These are phyloP conservation scores for Populus hybrid DNA, from an alignment of 441 rosid genomes.

Conservation along the genomic window DNA sequence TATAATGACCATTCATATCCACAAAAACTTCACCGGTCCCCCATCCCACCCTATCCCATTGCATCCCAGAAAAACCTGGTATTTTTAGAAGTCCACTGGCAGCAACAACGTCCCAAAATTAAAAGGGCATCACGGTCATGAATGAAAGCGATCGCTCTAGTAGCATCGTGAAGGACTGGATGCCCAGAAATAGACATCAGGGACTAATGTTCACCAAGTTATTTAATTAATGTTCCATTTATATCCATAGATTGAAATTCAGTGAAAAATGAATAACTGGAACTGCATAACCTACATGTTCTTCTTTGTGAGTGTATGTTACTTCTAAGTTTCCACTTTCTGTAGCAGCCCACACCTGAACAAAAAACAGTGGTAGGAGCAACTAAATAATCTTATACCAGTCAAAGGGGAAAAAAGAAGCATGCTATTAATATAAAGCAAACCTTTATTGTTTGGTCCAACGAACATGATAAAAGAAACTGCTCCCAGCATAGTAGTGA, in stretches of 20 bases:
- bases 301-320: slow-evolving; percentile 85
- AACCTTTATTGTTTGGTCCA: slow-evolving; percentile 95
- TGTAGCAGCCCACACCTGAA: slow-evolving; percentile 90
- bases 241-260: slow-evolving; percentile 1
- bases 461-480: slow-evolving; percentile 92
- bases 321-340: slow-evolving; percentile 96
- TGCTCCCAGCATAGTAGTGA: slow-evolving; percentile 99
- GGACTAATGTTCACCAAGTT: neutral
- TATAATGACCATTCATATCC: no score
- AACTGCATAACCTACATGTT: slow-evolving; percentile 55
- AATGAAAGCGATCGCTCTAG: neutral
- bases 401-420: neutral
- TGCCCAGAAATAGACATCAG: neutral
- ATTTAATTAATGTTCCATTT: neutral
- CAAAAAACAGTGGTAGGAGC: neutral
- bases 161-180: neutral
- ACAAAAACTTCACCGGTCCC: no score
- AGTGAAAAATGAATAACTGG: slow-evolving; percentile 3
- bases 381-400: neutral
- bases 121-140: neutral
- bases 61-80: no score
- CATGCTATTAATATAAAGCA: slow-evolving; percentile 3
- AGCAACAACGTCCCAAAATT: neutral
- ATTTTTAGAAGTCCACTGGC: no score
- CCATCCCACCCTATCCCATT: no score